These are phyloP conservation scores for Colletotrichum neosansevieriae DNA, from an alignment of 2,329 filamentous ascomycete genomes.

Conservation along the genomic window DNA sequence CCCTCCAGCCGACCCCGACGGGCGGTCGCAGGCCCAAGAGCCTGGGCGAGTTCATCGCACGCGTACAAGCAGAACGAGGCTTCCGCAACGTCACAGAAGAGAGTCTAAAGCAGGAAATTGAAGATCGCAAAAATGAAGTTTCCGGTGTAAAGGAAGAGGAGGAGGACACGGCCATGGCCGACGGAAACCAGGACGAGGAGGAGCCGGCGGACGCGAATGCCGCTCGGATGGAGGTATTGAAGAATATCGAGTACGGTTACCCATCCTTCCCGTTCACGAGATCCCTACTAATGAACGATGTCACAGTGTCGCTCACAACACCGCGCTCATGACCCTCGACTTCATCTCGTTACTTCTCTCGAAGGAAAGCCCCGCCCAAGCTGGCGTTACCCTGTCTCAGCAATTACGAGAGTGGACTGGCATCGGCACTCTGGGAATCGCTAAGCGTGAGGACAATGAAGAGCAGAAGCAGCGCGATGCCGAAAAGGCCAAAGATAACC, in stretches of 20 bases:
- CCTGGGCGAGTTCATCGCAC: conserved; percentile 80
- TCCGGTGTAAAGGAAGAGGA: conserved; percentile 59
- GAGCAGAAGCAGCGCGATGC: conserved; percentile 36
- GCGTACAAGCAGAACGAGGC: conserved; percentile 82
- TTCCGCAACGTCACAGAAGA: conserved; percentile 85
- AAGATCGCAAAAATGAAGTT: conserved; percentile 60
- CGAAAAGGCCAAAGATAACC: conserved; percentile 62
- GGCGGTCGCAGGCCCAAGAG: conserved; percentile 68
- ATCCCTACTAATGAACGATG: conserved; percentile 35
- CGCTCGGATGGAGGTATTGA: conserved; percentile 69
- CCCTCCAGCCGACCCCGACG: conserved; percentile 73
- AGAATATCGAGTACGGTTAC: conserved; percentile 64
- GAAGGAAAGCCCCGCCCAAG: conserved; percentile 81
- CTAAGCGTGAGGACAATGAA: conserved; percentile 72
- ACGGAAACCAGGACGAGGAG: conserved; percentile 54
- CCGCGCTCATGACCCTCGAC: conserved; percentile 79
- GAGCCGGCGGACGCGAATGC: conserved; percentile 56
- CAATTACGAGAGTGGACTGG: conserved; percentile 78
- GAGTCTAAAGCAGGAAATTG: conserved; percentile 77
- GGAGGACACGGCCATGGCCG: conserved; percentile 54
- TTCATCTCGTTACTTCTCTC: conserved; percentile 86
- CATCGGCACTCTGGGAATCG: conserved; percentile 78
- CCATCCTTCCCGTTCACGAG: not conserved
- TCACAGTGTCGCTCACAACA: conserved; percentile 64
- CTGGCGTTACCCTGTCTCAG: conserved; percentile 76